phyloP scores from a whole-genome alignment of 176 grass and related monocot species.

The Zoysia japonica region DNA sequence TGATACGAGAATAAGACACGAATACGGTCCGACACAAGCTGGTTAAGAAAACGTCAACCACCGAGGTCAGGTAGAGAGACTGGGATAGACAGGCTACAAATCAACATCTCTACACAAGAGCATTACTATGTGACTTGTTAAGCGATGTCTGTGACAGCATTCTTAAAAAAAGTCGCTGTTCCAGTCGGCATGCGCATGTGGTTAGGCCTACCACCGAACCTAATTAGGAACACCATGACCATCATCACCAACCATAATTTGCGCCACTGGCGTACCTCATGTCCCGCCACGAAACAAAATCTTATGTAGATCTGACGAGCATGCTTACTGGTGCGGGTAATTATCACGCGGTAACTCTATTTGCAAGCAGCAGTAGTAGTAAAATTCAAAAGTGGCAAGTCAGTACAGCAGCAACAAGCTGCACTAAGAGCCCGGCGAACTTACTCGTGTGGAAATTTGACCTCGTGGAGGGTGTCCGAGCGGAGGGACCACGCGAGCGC shows the following conservation, averaged over 20 bases:
- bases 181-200: slow-evolving; percentile 20
- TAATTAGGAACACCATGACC: slow-evolving; percentile 35
- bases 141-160: neutral
- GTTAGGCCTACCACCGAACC: slow-evolving; percentile 28
- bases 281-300: slow-evolving; percentile 29
- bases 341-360: neutral
- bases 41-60: slow-evolving; percentile 1
- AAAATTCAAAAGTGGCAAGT: neutral
- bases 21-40: neutral
- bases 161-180: neutral
- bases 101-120: slow-evolving; percentile 11
- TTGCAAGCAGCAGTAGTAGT: neutral
- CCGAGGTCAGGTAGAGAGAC: neutral
- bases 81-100: slow-evolving; percentile 1
- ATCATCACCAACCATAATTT: slow-evolving; percentile 45
- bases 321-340: neutral
- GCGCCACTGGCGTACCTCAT: slow-evolving; percentile 30
- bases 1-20: neutral
- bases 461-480: slow-evolving; percentile 56
- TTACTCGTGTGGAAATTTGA: slow-evolving; percentile 90
- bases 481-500: slow-evolving; percentile 86
- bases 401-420: too few relatives aligned
- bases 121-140: neutral
- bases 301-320: slow-evolving; percentile 38
- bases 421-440: slow-evolving; percentile 13